Evolutionary conservation across 1,284 basidiomycete genomes (phyloP), one percentile per base, ranked within the genome.

Genomic region (Ganoderma sp.): DNA sequence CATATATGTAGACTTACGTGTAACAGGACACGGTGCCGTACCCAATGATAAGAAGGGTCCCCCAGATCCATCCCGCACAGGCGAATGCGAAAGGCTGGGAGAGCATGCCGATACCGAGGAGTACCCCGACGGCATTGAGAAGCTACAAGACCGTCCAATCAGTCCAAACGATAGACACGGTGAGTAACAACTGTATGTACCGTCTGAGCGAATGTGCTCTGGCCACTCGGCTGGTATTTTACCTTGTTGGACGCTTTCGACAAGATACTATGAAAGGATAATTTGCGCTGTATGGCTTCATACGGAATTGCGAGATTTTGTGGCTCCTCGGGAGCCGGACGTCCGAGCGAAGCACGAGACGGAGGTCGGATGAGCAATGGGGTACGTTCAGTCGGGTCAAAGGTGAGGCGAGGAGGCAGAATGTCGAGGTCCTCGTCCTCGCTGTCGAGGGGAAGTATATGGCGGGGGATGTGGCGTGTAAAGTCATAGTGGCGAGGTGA

Each of bases 31-130:
- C 82, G 69, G 85, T 85, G 0, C 92, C 94, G 77, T 95, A 97
- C 68, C 88, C 88, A 9, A 94, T 77, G 65, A 97, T 89, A 50
- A 97, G 83, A 42, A 86, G 22, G 0, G 90, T 90, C 6, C 95
- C 95, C 43, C 85, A 84, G 32, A 91, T 83, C 95, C 95, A 97
- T 7, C 95, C 95, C 0, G 94, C 90, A 74, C 93, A 94, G 1
- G 93, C 88, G 76, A 96, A 96, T 0, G 95, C 95, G 22, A 96
- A 84, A 0, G 96, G 94, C 78, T 96, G 92, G 2, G 94, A 95
- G 2, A 97, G 85, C 83, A 98, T 91, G 2, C 96, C 96, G 71
- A 97, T 93, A 6, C 96, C 96, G 9, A 96, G 84, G 12, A 97
- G 82, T 34, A 96, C 93, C 10, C 94, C 95, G 59, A 92, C 92